Evolutionary conservation across 2,329 filamentous ascomycete genomes (phyloP).

Genomic region (Zelopaecilomyces penicillatus): DNA sequence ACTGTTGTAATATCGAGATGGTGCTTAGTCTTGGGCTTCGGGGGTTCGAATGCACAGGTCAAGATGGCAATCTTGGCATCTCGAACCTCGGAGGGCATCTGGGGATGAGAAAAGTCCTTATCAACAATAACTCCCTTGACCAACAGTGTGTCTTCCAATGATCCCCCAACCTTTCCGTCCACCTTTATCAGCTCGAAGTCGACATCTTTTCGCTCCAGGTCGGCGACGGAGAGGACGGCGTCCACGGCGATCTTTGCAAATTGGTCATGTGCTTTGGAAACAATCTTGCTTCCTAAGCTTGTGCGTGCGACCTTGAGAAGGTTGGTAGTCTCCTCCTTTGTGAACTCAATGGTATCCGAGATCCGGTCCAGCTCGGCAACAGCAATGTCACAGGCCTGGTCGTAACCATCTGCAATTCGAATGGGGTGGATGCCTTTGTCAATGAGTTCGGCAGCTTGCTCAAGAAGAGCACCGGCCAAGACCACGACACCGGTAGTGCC

Average conservation of each 20-base stretch:
- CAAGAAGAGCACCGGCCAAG: conserved; percentile 83
- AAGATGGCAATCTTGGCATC: conserved; percentile 97
- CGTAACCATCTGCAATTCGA: conserved; percentile 95
- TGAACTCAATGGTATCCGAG: conserved; percentile 83
- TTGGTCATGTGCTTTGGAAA: conserved; percentile 96
- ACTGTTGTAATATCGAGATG: conserved; percentile 96
- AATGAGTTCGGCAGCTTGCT: conserved; percentile 94
- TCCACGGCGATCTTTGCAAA: conserved; percentile 97
- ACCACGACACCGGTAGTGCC: conserved; percentile 97
- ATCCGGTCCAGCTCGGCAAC: conserved; percentile 88
- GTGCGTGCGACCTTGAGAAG: conserved; percentile 92
- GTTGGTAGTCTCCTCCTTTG: conserved; percentile 70
- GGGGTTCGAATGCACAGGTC: conserved; percentile 95
- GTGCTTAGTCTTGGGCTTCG: conserved; percentile 99
- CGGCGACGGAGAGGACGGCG: conserved; percentile 90
- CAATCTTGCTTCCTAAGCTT: conserved; percentile 95
- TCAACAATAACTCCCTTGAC: conserved; percentile 98
- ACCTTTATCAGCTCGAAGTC: conserved; percentile 99
- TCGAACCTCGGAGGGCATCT: conserved; percentile 92
- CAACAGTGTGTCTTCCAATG: conserved; percentile 85
- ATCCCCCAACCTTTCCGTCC: conserved; percentile 91
- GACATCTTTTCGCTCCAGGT: conserved; percentile 91
- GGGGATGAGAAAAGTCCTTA: conserved; percentile 99
- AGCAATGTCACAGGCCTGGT: conserved; percentile 94
- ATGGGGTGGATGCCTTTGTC: conserved; percentile 99